A percentile compares a stretch with the other conserved stretches of the same genome.
Conservation (phyloP, 495 filamentous ascomycete species). For the Sordaria brevicollis region DNA sequence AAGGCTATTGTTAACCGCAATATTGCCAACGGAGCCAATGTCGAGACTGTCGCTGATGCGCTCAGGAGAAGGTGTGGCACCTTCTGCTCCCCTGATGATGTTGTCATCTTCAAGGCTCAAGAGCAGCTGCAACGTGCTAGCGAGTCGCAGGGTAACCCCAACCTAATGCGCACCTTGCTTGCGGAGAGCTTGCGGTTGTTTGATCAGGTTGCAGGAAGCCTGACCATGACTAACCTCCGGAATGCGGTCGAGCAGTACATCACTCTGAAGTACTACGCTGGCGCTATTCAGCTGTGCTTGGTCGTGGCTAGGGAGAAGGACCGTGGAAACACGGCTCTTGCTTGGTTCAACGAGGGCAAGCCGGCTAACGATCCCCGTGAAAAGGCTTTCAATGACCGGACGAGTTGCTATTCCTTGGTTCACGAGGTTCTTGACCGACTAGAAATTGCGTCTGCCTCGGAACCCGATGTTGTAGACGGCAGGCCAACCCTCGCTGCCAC, state of each 20-base stretch:
- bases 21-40: constrained; percentile 89
- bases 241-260: constrained; percentile 70
- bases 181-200: constrained; percentile 86
- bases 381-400: constrained; percentile 56
- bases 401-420: constrained; percentile 72
- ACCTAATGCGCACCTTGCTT: constrained; percentile 67
- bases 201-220: constrained; percentile 68
- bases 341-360: constrained; percentile 52
- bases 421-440: constrained; percentile 66
- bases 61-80: constrained; percentile 82
- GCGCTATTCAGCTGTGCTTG: constrained; percentile 82
- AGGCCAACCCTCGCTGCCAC: constrained; percentile 62
- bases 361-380: constrained; percentile 53
- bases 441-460: constrained; percentile 52
- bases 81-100: constrained; percentile 95
- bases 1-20: constrained; percentile 97
- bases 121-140: constrained; percentile 81
- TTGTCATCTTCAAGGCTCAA: constrained; percentile 95
- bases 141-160: constrained; percentile 64
- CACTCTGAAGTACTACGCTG: constrained; percentile 77
- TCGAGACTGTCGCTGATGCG: constrained; percentile 93
- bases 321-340: constrained; percentile 68
- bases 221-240: constrained; percentile 71
- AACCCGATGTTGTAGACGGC: constrained; percentile 68
- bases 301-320: constrained; percentile 72